Base-by-base conservation (phyloP, 306 rosid species). In the Ochetophila trinervis region DNA sequence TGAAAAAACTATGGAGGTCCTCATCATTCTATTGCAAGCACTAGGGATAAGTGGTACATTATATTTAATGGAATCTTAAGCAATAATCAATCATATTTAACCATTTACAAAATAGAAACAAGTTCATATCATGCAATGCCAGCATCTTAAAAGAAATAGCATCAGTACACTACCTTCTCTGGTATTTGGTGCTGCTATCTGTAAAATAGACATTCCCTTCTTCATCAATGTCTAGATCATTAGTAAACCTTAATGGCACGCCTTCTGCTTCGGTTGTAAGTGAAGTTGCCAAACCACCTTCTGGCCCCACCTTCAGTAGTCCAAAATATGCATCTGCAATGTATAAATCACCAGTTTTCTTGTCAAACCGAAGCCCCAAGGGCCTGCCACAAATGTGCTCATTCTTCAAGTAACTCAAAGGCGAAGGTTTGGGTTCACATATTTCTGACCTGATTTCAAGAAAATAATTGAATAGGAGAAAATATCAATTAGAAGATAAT, bases 301-400 rank as follows among this genome's bases (percentile, higher is more conserved):
- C 86, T 0, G 96, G 91, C 7, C 96, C 95, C 21, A 89, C 98
- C 76, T 84, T 92, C 88, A 85, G 11, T 44, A 92, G 77, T 65
- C 96, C 98, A 72, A 85, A 61, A 70, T 92, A 92, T 22, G 98
- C 89, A 82, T 92, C 98, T 22, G 98, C 93, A 37, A 92, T 92
- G 83, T 89, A 89, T 68, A 92, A 66, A 76, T 92, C 84, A 34
- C 95, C 98, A 15, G 98, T 87, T 78, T 85, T 89, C 91, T 89
- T 89, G 86, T 92, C 68, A 75, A 92, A 92, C 50, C 96, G 91
- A 15, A 89, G 88, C 50, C 98, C 96, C 79, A 92, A 62, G 67
- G 98, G 98, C 79, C 98, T 85, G 60, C 98, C 98, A 64, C 98
- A 92, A 32, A 92, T 85, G 80, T 92, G 96, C 61, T 92, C 98